Conservation (phyloP, 192 early-diverging fungal genomes). For the Backusella parvicylindrica region DNA sequence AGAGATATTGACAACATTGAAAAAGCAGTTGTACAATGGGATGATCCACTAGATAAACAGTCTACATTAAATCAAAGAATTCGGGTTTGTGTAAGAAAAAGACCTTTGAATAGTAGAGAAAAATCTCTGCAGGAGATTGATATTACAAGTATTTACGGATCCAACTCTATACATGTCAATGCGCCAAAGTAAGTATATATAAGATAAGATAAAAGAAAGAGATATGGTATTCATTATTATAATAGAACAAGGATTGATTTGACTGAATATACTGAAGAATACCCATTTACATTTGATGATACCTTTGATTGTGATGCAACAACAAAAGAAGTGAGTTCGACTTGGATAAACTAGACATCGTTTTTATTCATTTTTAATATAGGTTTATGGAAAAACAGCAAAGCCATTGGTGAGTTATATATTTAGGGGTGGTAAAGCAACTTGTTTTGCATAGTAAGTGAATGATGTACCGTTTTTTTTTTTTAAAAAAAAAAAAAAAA, state of each 20-base stretch:
- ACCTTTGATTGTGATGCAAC: slow-evolving; percentile 81
- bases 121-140: slow-evolving; percentile 72
- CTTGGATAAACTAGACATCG: no score
- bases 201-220: neutral
- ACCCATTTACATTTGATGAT: slow-evolving; percentile 94
- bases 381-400: slow-evolving; percentile 86
- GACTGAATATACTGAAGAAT: slow-evolving; percentile 91
- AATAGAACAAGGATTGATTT: slow-evolving; percentile 86
- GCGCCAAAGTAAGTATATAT: slow-evolving; percentile 78
- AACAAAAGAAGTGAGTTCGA: slow-evolving; percentile 74
- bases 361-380: slow-evolving; percentile 25
- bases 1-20: neutral
- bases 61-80: slow-evolving; percentile 69
- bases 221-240: no score
- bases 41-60: neutral
- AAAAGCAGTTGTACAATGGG: neutral
- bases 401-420: slow-evolving; percentile 92
- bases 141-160: slow-evolving; percentile 62
- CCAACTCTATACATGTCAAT: slow-evolving; percentile 75
- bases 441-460: slow-evolving; percentile 96
- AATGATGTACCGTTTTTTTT: neutral
- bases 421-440: slow-evolving; percentile 95
- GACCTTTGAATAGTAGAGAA: slow-evolving; percentile 90
- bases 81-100: slow-evolving; percentile 95
- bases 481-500: neutral